These are phyloP conservation scores for Solanum peruvianum DNA, from an alignment of 257 asterid genomes.

Conservation along the genomic window DNA sequence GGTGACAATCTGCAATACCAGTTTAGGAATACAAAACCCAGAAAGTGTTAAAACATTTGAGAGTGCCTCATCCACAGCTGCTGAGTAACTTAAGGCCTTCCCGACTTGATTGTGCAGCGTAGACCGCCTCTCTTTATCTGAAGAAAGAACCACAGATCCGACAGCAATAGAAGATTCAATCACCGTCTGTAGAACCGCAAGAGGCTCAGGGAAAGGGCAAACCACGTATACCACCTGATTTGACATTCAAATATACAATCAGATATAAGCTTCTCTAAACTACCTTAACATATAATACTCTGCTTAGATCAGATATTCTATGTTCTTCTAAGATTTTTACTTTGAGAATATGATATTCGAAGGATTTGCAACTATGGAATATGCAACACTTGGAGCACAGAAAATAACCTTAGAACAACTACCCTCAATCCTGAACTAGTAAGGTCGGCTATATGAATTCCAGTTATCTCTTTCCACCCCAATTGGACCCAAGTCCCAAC, in stretches of 20 bases:
- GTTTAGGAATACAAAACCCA: slow-evolving; percentile 84
- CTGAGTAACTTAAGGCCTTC: slow-evolving; percentile 80
- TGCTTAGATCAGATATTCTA: neutral
- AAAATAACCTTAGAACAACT: neutral
- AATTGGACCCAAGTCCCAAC: neutral
- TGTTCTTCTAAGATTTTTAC: neutral
- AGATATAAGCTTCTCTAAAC: neutral
- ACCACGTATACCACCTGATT: slow-evolving; percentile 90
- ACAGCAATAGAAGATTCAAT: slow-evolving; percentile 84
- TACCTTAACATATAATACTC: neutral
- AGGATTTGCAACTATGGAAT: neutral
- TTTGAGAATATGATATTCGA: neutral
- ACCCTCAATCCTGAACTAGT: neutral
- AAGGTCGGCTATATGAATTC: neutral
- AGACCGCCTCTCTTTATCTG: slow-evolving; percentile 87
- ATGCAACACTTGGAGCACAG: neutral
- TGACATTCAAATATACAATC: neutral
- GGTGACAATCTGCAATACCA: slow-evolving; percentile 91
- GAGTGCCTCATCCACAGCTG: slow-evolving; percentile 80
- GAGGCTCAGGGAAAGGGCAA: slow-evolving; percentile 99
- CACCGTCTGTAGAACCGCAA: slow-evolving; percentile 82
- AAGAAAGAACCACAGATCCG: slow-evolving; percentile 78
- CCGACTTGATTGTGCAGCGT: slow-evolving; percentile 92
- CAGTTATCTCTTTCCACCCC: neutral
- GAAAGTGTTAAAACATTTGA: slow-evolving; percentile 83